Evolutionary conservation across 208 protist species (phyloP).

Genomic region (Trypanosoma conorhini): DNA sequence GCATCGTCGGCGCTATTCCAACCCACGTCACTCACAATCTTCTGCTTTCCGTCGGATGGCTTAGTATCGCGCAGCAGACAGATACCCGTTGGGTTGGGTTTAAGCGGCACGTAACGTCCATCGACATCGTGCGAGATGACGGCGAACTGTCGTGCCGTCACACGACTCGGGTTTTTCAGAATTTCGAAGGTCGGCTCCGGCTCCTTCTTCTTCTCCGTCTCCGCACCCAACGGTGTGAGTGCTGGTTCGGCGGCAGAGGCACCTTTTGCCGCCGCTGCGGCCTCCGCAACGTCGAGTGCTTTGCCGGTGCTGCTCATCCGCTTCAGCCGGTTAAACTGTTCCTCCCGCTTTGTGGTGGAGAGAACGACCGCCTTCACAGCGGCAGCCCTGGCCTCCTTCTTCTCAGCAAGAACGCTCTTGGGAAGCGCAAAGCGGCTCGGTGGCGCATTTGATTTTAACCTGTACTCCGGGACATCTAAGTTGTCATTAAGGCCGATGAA

Average conservation of each 20-base stretch:
- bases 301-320: conserved; percentile 27
- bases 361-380: conserved; percentile 73
- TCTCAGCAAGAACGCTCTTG: conserved; percentile 83
- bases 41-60: conserved; percentile 49
- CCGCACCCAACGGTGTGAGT: conserved; percentile 3
- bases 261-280: conserved; percentile 3
- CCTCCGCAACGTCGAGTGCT: conserved; percentile 1
- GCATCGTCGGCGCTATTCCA: conserved; percentile 58
- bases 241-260: conserved; percentile 5
- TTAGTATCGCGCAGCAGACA: conserved; percentile 78
- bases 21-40: conserved; percentile 49
- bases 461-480: conserved; percentile 95
- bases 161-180: conserved; percentile 80
- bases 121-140: conserved; percentile 73
- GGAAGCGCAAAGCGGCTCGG: conserved; percentile 94
- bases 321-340: conserved; percentile 64
- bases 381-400: conserved; percentile 81
- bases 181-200: conserved; percentile 56
- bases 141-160: conserved; percentile 74
- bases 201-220: conserved; percentile 37
- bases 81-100: conserved; percentile 69
- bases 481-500: conserved; percentile 98
- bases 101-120: conserved; percentile 70
- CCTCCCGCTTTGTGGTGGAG: conserved; percentile 87
- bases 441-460: conserved; percentile 89